phyloP scores from a whole-genome alignment of 139 green algal species.

The Picochlorum costavermella region DNA sequence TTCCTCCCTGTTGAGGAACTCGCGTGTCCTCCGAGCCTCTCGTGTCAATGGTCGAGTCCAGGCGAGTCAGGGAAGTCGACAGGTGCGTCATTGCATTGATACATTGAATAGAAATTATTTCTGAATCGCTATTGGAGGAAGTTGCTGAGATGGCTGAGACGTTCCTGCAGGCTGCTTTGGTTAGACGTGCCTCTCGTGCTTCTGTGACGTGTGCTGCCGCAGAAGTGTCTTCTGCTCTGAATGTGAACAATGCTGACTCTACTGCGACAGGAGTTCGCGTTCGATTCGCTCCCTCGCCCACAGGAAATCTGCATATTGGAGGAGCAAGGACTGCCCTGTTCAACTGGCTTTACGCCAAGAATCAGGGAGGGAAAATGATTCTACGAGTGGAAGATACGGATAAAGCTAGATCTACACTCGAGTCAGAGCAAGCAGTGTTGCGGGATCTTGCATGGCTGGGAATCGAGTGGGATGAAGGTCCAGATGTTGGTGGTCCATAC shows the following conservation, averaged over 20 bases:
- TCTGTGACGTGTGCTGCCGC: conserved; percentile 4
- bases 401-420: conserved; percentile 76
- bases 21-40: too few species aligned
- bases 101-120: too few species aligned
- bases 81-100: too few species aligned
- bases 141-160: too few species aligned
- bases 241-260: neutral
- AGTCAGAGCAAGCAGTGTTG: conserved; percentile 84
- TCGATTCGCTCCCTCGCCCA: conserved; percentile 97
- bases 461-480: conserved; percentile 95
- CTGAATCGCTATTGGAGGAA: too few species aligned
- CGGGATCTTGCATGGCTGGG: conserved; percentile 92
- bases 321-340: conserved; percentile 95
- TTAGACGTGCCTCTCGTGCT: neutral
- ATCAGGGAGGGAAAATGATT: conserved; percentile 84
- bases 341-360: conserved; percentile 95
- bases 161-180: neutral
- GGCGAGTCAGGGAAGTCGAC: too few species aligned
- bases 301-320: conserved; percentile 94
- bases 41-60: too few species aligned
- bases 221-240: neutral
- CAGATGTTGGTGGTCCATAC: conserved; percentile 71
- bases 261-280: conserved; percentile 44
- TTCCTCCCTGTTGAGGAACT: too few species aligned
- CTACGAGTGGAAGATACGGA: conserved; percentile 98